These are phyloP conservation scores for Macadamia tetraphylla DNA, from an alignment of 164 flowering plant species.

Conservation along the genomic window DNA sequence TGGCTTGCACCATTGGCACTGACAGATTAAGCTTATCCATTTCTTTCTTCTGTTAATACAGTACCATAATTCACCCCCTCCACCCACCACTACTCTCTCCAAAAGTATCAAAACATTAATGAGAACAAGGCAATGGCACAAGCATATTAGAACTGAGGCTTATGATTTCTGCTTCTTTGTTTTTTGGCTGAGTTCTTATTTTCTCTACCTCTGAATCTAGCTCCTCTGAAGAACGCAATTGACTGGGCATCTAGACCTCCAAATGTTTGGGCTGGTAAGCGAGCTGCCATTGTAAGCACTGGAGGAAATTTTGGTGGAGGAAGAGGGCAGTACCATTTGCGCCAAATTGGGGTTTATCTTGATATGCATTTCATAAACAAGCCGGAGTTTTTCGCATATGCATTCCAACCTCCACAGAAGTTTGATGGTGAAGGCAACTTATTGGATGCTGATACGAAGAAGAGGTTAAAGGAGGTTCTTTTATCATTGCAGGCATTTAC, in stretches of 20 bases:
- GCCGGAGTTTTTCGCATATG: conserved; percentile 58
- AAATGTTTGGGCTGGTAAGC: conserved; percentile 79
- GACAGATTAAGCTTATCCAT: too few relatives aligned
- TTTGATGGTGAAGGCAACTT: conserved; percentile 67
- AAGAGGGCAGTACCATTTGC: conserved; percentile 70
- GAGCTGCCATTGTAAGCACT: conserved; percentile 80
- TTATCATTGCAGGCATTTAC: conserved; percentile 49
- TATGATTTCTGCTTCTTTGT: too few relatives aligned
- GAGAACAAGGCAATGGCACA: too few relatives aligned
- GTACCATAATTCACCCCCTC: too few relatives aligned
- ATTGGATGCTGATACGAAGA: conserved; percentile 37
- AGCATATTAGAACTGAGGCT: too few relatives aligned
- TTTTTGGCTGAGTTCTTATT: background rate
- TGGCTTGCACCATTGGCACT: too few relatives aligned
- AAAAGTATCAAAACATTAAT: too few relatives aligned
- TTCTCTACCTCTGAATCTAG: conserved; percentile 17
- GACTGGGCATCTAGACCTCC: conserved; percentile 96
- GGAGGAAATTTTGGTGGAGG: conserved; percentile 63
- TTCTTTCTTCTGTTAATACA: too few relatives aligned
- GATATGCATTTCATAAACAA: conserved; percentile 88
- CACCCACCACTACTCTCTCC: too few relatives aligned
- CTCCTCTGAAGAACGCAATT: conserved; percentile 72
- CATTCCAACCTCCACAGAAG: conserved; percentile 54
- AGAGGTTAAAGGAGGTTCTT: conserved; percentile 48
- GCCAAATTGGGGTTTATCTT: conserved; percentile 75